Evolutionary conservation across 352 stramenopile genomes (phyloP).

Genomic region (Phytophthora pisi): DNA sequence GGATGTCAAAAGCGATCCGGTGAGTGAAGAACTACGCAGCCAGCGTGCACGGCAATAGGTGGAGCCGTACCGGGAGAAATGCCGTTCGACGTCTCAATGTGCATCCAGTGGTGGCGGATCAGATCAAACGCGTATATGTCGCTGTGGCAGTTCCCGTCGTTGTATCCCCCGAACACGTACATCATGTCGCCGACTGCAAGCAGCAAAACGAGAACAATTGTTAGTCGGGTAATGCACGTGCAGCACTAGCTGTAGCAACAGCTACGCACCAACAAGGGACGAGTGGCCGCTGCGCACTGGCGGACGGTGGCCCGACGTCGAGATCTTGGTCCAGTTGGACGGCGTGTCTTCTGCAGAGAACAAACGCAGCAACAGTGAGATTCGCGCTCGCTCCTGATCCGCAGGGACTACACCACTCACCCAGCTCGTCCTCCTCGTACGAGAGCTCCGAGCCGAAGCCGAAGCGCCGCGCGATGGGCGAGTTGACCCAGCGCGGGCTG

Average conservation of each 20-base stretch:
- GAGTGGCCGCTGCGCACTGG: conserved; percentile 82
- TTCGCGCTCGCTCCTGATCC: background rate
- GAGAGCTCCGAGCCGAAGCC: conserved; percentile 68
- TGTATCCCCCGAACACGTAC: conserved; percentile 88
- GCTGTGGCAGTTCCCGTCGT: conserved; percentile 87
- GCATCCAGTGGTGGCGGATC: conserved; percentile 78
- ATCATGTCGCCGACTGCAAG: conserved; percentile 70
- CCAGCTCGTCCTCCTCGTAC: conserved; percentile 67
- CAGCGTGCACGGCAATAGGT: background rate
- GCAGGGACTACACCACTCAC: conserved; percentile 19
- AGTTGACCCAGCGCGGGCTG: conserved; percentile 81
- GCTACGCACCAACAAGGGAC: conserved; percentile 66
- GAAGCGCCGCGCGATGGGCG: conserved; percentile 69
- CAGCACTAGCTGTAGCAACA: background rate
- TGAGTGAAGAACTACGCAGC: conserved; percentile 6
- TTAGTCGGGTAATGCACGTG: background rate
- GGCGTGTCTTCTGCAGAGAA: conserved; percentile 43
- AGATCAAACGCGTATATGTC: conserved; percentile 86
- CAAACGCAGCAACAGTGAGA: background rate
- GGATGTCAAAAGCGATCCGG: background rate
- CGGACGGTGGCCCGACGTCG: conserved; percentile 68
- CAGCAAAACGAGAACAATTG: background rate
- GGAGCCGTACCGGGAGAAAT: conserved; percentile 61
- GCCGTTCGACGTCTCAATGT: conserved; percentile 75
- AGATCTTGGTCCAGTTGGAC: conserved; percentile 80